Conservation (phyloP, 2,329 filamentous ascomycete genomes). For the Pseudocercospora musae region DNA sequence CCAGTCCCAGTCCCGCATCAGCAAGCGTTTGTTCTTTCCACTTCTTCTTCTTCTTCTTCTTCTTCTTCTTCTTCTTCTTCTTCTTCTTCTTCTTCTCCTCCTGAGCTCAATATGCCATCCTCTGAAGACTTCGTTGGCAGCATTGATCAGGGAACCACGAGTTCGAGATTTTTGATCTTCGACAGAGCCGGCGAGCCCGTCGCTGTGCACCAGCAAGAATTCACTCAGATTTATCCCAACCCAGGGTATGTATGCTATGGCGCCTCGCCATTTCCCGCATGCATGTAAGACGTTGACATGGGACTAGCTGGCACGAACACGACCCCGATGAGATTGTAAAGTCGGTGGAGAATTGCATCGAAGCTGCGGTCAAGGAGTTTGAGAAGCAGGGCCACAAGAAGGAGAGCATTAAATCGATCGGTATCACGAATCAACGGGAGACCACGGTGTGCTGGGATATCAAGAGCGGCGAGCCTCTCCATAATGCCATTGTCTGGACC, state of each 20-base stretch:
- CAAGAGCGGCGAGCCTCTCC: conserved; percentile 72
- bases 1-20: not conserved
- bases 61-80: not conserved
- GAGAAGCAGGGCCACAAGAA: conserved; percentile 63
- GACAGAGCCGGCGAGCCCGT: conserved; percentile 73
- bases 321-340: conserved; percentile 72
- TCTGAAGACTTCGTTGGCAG: conserved; percentile 69
- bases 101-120: not conserved
- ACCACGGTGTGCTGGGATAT: conserved; percentile 83
- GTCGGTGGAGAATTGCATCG: conserved; percentile 76
- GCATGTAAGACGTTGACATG: conserved; percentile 12
- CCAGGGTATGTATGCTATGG: conserved; percentile 63
- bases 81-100: not conserved
- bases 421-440: conserved; percentile 88
- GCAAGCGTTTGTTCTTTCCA: conserved; percentile 8
- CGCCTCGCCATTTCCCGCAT: not conserved
- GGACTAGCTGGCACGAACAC: conserved; percentile 79
- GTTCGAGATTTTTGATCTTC: conserved; percentile 86
- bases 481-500: conserved; percentile 87
- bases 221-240: conserved; percentile 77
- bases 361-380: conserved; percentile 70
- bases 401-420: conserved; percentile 70
- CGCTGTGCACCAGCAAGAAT: conserved; percentile 81
- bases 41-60: not conserved
- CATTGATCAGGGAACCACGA: conserved; percentile 89